Evolutionary conservation across 805 yeast species (phyloP).

Genomic region (Saccharomycopsis fibuligera): DNA sequence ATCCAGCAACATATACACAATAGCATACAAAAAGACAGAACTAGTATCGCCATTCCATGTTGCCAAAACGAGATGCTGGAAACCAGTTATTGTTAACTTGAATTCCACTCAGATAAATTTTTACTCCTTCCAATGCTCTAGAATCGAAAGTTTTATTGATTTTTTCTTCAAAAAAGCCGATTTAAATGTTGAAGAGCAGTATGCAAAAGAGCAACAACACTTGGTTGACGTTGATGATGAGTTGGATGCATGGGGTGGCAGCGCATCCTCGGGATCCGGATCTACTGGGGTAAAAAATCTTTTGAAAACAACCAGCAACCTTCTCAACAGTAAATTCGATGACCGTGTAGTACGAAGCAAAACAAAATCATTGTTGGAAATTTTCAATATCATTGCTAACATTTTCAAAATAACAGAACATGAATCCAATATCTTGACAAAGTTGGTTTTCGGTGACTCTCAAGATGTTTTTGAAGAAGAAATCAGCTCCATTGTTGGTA

Average conservation of each 20-base stretch:
- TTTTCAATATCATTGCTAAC: not conserved
- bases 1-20: not conserved
- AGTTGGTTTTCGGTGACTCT: not conserved
- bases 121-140: not conserved
- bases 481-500: not conserved
- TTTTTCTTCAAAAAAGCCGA: constrained; percentile 6
- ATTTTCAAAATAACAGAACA: not conserved
- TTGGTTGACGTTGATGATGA: not conserved
- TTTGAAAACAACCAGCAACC: not conserved
- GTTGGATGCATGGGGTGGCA: constrained; percentile 1
- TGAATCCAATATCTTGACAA: not conserved
- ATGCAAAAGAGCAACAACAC: not conserved
- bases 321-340: not conserved
- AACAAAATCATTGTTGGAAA: not conserved
- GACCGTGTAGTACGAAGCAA: not conserved
- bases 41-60: constrained; percentile 8
- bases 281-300: not conserved
- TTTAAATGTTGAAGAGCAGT: constrained; percentile 2
- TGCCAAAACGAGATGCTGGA: constrained; percentile 6
- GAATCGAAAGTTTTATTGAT: constrained; percentile 1
- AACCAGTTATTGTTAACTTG: constrained; percentile 9
- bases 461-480: not conserved
- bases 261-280: not conserved
- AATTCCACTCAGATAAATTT: constrained; percentile 15
- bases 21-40: constrained; percentile 11